Conservation (phyloP, 2,329 filamentous ascomycete genomes). For the Penicillium sp. region DNA sequence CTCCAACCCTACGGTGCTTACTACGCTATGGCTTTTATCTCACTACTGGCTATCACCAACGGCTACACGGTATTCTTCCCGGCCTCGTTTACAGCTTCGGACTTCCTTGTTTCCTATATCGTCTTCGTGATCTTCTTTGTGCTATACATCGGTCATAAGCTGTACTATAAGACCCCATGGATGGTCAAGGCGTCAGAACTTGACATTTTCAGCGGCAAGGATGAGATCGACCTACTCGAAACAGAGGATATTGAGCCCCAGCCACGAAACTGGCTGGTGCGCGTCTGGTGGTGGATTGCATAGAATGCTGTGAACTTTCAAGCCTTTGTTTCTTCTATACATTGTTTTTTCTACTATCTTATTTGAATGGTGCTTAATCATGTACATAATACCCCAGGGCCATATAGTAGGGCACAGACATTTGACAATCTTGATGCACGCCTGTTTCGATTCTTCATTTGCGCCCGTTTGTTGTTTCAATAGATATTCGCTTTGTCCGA, state of each 20-base stretch:
- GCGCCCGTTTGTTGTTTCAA: too few species aligned
- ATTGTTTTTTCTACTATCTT: neutral
- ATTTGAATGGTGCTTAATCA: neutral
- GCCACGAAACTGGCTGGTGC: conserved; percentile 46
- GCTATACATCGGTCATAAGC: conserved; percentile 39
- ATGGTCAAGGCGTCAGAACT: conserved; percentile 39
- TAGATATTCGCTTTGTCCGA: too few species aligned
- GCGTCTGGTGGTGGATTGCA: conserved; percentile 49
- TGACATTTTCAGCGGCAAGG: conserved; percentile 48
- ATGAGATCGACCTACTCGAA: conserved; percentile 47
- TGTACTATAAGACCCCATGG: conserved; percentile 34
- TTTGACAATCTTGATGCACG: too few species aligned
- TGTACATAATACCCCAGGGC: too few species aligned
- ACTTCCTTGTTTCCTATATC: conserved; percentile 57
- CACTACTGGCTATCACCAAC: conserved; percentile 55
- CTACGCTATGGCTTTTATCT: conserved; percentile 50
- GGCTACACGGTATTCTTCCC: conserved; percentile 58
- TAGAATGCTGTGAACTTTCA: conserved; percentile 17
- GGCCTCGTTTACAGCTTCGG: conserved; percentile 43
- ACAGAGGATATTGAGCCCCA: conserved; percentile 40
- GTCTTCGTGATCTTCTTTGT: conserved; percentile 53
- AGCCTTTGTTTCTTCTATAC: neutral
- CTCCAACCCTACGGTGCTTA: conserved; percentile 55
- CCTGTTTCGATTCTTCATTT: too few species aligned
- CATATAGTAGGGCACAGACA: too few species aligned